phyloP scores from a whole-genome alignment of 208 protist genomes.

The Angomonas deanei region DNA sequence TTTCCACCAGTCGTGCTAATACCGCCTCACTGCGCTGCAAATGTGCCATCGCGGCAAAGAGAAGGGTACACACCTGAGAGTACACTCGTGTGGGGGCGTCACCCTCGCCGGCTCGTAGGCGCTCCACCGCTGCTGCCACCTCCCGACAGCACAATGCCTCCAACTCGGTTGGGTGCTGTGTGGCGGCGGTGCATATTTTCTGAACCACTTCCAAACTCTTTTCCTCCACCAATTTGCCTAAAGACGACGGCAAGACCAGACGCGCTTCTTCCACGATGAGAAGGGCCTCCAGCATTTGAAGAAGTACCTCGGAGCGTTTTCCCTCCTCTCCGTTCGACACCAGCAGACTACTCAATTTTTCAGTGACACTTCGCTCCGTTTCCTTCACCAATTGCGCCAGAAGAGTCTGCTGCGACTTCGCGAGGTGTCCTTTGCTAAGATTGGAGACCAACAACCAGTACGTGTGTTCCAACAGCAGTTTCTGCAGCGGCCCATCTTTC shows the following conservation, averaged over 20 bases:
- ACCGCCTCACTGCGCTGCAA: slow-evolving; percentile 5
- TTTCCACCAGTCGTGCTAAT: slow-evolving; percentile 8
- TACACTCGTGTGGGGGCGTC: background rate
- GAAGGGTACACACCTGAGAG: slow-evolving; percentile 19
- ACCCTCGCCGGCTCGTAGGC: background rate
- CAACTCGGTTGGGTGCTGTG: background rate
- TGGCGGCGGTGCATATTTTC: background rate
- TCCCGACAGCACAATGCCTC: background rate
- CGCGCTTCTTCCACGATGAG: background rate
- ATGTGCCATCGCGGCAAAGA: slow-evolving; percentile 19
- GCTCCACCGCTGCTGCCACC: background rate
- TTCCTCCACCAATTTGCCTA: background rate
- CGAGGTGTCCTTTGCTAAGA: background rate
- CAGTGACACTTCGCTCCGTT: too few species aligned
- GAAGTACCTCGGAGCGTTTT: background rate
- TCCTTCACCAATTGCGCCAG: too few species aligned
- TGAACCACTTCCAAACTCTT: background rate
- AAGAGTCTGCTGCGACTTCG: too few species aligned
- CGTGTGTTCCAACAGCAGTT: background rate
- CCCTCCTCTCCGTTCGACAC: background rate
- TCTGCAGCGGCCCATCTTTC: background rate
- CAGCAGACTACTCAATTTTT: too few species aligned
- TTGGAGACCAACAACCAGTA: background rate
- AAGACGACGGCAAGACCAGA: background rate
- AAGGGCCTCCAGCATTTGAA: background rate